Percentiles rank a stretch among this genome's conserved stretches.
phyloP scores from a whole-genome alignment of 768 basidiomycete genomes.

The Krasilnikovozyma curviuscula region DNA sequence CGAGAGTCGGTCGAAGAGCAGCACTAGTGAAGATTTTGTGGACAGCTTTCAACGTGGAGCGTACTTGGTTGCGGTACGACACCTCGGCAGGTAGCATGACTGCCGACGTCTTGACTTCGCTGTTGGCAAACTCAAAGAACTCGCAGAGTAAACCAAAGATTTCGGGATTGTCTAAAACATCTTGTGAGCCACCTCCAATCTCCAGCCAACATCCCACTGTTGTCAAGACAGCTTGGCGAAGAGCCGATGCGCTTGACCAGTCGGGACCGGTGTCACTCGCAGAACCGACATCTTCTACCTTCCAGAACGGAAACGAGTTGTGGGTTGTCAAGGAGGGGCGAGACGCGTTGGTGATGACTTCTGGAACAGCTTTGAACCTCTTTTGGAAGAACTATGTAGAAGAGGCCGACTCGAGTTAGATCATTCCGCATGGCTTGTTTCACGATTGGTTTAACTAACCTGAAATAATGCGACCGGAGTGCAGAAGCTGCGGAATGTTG shows the following conservation, averaged over 20 bases:
- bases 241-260: constrained; percentile 5
- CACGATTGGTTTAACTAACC: constrained; percentile 30
- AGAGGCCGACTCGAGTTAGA: no score
- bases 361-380: no score
- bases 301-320: constrained; percentile 32
- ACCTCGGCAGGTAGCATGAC: no score
- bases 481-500: constrained; percentile 59
- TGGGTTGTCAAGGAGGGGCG: constrained; percentile 33
- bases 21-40: background rate
- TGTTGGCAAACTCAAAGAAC: constrained; percentile 51
- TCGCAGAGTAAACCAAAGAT: constrained; percentile 39
- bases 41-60: background rate
- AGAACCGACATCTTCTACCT: background rate
- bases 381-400: constrained; percentile 48
- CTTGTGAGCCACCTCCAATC: constrained; percentile 56
- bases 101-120: no score
- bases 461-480: constrained; percentile 67
- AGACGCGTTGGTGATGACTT: constrained; percentile 37
- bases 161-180: constrained; percentile 50
- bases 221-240: constrained; percentile 13
- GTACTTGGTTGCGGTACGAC: no score
- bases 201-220: constrained; percentile 49
- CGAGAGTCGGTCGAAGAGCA: background rate
- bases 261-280: constrained; percentile 30
- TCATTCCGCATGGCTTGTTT: no score